Evolutionary conservation across 305 asterid species (phyloP).

Genomic region (Rubia tinctorum): DNA sequence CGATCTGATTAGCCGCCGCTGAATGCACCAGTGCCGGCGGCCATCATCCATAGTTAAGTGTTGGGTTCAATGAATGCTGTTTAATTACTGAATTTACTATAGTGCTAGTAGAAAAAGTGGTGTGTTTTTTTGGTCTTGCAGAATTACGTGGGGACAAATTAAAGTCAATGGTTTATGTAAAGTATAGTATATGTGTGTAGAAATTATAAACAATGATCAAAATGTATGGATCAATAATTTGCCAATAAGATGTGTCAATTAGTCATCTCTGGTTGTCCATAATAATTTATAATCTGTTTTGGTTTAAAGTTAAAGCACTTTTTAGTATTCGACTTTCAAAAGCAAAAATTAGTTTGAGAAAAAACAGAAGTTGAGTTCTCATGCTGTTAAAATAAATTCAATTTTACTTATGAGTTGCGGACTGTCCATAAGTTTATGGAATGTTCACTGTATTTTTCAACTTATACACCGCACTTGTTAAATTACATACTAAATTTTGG

Average conservation of each 20-base stretch:
- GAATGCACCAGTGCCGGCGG: slow-evolving; percentile 12
- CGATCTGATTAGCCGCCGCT: slow-evolving; percentile 35
- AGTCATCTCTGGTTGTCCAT: no score
- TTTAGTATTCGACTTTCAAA: no score
- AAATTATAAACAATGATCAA: neutral
- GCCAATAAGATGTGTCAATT: slow-evolving; percentile 15
- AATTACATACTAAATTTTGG: no score
- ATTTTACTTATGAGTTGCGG: no score
- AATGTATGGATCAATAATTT: slow-evolving; percentile 1
- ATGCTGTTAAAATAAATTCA: no score
- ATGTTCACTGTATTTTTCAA: no score
- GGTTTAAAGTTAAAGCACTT: no score
- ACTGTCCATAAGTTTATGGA: no score
- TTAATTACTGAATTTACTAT: neutral
- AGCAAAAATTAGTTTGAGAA: no score
- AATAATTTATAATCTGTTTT: no score
- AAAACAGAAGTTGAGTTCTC: no score
- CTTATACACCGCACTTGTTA: no score
- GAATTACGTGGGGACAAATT: slow-evolving; percentile 12
- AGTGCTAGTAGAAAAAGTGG: neutral
- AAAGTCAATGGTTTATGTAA: slow-evolving; percentile 9
- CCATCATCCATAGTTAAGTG: slow-evolving; percentile 2
- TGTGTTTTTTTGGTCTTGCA: neutral
- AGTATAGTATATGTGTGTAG: neutral
- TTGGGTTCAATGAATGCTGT: neutral